These are phyloP conservation scores for Linnemannia exigua DNA, from an alignment of 192 early-diverging fungal species.

Conservation along the genomic window DNA sequence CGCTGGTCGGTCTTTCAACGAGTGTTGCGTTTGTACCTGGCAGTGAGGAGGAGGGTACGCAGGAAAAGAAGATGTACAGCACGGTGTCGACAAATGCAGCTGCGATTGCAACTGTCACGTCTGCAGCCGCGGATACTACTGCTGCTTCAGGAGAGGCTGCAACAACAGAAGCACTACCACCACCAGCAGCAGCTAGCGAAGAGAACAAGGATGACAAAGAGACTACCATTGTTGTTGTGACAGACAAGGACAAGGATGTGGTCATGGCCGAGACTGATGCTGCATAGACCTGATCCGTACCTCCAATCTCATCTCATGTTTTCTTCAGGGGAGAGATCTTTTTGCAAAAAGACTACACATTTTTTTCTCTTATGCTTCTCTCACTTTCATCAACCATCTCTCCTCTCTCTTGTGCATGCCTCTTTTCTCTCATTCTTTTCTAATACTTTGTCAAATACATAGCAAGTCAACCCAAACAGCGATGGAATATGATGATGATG, in stretches of 20 bases:
- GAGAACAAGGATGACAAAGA: neutral
- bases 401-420: neutral
- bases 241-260: constrained; percentile 2
- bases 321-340: neutral
- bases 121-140: neutral
- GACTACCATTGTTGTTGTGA: neutral
- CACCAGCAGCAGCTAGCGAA: neutral
- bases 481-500: no score
- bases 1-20: constrained; percentile 22
- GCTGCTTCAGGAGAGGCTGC: neutral
- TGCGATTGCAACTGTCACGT: neutral
- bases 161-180: neutral
- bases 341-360: neutral
- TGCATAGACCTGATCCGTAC: neutral
- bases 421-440: neutral
- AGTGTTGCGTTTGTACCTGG: constrained; percentile 19
- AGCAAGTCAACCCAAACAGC: neutral
- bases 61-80: constrained; percentile 43
- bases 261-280: neutral
- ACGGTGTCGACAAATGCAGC: constrained; percentile 4
- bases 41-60: neutral
- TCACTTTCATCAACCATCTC: neutral
- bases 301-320: neutral
- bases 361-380: neutral
- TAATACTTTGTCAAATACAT: neutral